Base-by-base conservation (phyloP, 176 grass and related monocot genomes). In the Hordeum vulgare region DNA sequence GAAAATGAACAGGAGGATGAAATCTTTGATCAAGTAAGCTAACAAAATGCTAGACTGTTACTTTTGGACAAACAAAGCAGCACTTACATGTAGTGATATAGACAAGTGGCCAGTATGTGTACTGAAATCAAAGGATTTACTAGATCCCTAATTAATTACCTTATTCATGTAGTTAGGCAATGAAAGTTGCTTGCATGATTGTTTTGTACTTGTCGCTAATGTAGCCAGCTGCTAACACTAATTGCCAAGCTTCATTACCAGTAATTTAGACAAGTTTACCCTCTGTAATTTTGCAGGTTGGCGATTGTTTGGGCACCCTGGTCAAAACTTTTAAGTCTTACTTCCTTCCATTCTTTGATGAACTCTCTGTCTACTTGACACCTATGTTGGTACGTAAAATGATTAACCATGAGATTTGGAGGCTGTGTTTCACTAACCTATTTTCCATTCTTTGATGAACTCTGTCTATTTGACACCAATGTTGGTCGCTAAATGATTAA, bases 1-100 rank as follows among this genome's bases (percentile, higher is more conserved):
- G 93, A 94, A 90, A 94, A 94, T 8, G 93, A 94, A 80, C 89
- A 90, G 82, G 93, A 94, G 79, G 93, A 94, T 85, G 93, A 94
- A 81, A 91, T 94, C 9, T 92, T 94, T 77, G 89, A 94, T 79
- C 93, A 94, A 82, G 92, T 94, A 85, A 86, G 74, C 66, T 79
- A 51, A 42, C 10, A 0, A 85, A 85, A 34, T 71, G 77, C 44
- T 82, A 44, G 18, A 62, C 11, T 57, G 8, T 28, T 68, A 70
- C 34, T 82, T 49, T 45, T 56, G 59, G 25, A 79, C 37, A 83
- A 71, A 44, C 34, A 45, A 72, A 71, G 31, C 14, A 54, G 64
- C 53, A 64, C 25, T 62, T 13, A 14, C 28, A 85, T 71, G 23
- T 71, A 13, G 68, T 26, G 6, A 26, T 80, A 75, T 20, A 64